Conservation (phyloP, 78 protist genomes). For the Bigelowiella natans region DNA sequence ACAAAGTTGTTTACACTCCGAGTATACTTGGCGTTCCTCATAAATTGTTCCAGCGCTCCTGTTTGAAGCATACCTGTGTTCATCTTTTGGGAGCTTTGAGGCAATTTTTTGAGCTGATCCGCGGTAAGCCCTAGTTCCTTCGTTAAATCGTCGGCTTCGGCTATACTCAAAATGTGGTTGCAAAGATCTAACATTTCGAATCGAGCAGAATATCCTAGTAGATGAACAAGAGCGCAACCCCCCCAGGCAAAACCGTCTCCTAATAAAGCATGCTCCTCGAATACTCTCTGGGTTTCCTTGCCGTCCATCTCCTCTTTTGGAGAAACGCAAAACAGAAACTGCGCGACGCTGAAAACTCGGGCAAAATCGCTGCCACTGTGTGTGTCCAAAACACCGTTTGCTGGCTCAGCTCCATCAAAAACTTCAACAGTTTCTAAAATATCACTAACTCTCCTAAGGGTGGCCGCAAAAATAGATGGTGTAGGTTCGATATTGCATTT, state of each 20-base stretch:
- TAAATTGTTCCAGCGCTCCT: neutral
- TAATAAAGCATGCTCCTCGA: neutral
- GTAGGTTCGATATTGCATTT: neutral
- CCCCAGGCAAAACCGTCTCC: conserved; percentile 8
- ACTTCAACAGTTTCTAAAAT: neutral
- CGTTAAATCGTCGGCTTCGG: neutral
- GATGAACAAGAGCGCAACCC: neutral
- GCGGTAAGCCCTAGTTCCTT: neutral
- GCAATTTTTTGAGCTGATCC: neutral
- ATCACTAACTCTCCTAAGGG: neutral
- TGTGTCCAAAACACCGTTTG: neutral
- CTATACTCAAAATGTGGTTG: neutral
- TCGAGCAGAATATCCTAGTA: neutral
- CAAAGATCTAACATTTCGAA: neutral
- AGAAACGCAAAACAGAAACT: neutral
- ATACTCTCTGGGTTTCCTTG: neutral
- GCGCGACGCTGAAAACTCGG: neutral
- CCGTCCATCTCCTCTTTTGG: neutral
- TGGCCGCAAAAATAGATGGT: neutral
- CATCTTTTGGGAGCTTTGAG: neutral
- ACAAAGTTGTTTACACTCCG: neutral
- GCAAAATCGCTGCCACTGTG: neutral
- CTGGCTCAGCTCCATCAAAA: neutral
- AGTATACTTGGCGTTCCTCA: neutral
- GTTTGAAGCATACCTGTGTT: neutral